Conservation (phyloP, 768 basidiomycete species). For the Cystobasidium onofrii region DNA sequence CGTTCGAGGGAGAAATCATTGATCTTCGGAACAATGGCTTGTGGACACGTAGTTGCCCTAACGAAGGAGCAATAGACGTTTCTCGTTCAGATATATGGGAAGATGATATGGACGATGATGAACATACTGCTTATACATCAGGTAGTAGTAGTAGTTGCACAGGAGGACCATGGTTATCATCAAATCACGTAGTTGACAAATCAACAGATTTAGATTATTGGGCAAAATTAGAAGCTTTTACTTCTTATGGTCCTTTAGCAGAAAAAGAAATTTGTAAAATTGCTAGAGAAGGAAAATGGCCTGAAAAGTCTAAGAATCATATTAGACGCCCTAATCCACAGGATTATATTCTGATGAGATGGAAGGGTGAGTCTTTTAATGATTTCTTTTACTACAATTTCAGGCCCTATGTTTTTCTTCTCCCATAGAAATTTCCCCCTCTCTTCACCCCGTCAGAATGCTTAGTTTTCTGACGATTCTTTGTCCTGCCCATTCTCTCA, state of each 20-base stretch:
- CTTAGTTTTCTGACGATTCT: background rate
- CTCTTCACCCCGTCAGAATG: background rate
- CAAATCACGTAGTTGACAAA: background rate
- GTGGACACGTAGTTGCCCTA: conserved; percentile 16
- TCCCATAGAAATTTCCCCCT: background rate
- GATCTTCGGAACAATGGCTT: conserved; percentile 33
- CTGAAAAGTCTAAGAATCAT: conserved; percentile 16
- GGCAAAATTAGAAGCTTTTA: conserved; percentile 38
- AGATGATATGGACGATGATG: background rate
- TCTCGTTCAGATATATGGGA: background rate
- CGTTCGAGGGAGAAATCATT: conserved; percentile 36
- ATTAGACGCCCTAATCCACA: conserved; percentile 1
- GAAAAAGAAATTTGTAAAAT: conserved; percentile 29
- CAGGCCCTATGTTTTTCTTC: no score
- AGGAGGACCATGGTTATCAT: background rate
- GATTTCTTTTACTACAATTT: background rate
- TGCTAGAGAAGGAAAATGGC: conserved; percentile 29
- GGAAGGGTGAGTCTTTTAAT: conserved; percentile 40
- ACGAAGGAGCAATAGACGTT: background rate
- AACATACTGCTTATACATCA: background rate
- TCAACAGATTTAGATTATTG: conserved; percentile 37
- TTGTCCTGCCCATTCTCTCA: background rate
- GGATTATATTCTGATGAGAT: conserved; percentile 39
- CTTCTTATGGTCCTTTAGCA: conserved; percentile 7
- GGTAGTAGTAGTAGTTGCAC: conserved; percentile 1